These are phyloP conservation scores for Tetrapisispora taiwanensis DNA, from an alignment of 805 yeast species.

Conservation along the genomic window DNA sequence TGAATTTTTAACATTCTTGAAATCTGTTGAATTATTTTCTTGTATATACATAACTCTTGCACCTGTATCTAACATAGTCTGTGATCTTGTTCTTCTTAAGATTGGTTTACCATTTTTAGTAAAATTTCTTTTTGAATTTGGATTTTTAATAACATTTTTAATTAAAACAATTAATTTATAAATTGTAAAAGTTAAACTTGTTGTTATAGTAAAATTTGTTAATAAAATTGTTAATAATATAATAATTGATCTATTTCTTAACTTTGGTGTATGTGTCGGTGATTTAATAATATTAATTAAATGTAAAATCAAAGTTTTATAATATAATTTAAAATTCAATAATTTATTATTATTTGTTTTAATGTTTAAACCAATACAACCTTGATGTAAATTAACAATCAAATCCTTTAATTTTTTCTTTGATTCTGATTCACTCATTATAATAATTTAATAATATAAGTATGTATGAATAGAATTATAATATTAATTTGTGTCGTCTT, in stretches of 20 bases:
- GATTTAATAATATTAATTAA: slow-evolving; percentile 14
- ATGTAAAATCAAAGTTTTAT: slow-evolving; percentile 13
- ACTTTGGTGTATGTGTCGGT: slow-evolving; percentile 11
- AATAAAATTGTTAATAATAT: background rate
- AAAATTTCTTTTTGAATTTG: background rate
- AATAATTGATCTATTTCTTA: slow-evolving; percentile 1
- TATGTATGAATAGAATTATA: no score
- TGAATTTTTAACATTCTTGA: background rate
- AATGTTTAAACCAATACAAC: slow-evolving; percentile 18
- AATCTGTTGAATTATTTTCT: slow-evolving; percentile 13
- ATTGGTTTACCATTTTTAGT: slow-evolving; percentile 5
- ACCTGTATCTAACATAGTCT: slow-evolving; percentile 21
- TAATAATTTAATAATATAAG: no score
- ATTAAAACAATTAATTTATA: background rate
- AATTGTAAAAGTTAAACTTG: background rate
- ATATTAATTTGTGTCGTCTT: no score
- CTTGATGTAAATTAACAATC: slow-evolving; percentile 9
- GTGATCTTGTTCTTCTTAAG: slow-evolving; percentile 24
- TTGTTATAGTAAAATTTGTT: background rate
- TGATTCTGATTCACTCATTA: slow-evolving; percentile 2
- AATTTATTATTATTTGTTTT: slow-evolving; percentile 4
- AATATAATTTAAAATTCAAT: slow-evolving; percentile 10
- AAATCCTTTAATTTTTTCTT: slow-evolving; percentile 5
- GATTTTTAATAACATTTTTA: background rate
- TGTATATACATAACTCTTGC: slow-evolving; percentile 27